These are phyloP conservation scores for Basidiobolus meristosporus DNA, from an alignment of 371 early-diverging fungal species.

Conservation along the genomic window DNA sequence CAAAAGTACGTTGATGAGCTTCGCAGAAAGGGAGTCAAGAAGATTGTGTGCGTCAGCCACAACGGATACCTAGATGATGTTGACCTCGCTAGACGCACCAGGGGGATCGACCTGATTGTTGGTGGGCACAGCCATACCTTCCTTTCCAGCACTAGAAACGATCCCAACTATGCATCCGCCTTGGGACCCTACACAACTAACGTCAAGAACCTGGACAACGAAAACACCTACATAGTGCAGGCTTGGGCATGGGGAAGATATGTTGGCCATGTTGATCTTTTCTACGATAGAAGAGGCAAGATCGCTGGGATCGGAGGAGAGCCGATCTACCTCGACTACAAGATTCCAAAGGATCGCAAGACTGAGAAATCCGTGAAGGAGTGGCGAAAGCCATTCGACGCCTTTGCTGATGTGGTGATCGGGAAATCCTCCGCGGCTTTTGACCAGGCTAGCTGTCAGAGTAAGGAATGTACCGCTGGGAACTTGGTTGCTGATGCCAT, in stretches of 20 bases:
- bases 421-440: constrained; percentile 15
- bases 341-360: constrained; percentile 16
- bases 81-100: constrained; percentile 25
- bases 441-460: constrained; percentile 13
- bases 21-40: constrained; percentile 28
- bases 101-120: constrained; percentile 34
- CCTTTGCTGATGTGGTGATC: constrained; percentile 15
- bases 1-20: constrained; percentile 34
- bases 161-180: constrained; percentile 1
- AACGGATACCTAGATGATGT: constrained; percentile 41
- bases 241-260: constrained; percentile 36
- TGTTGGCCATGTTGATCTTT: constrained; percentile 40
- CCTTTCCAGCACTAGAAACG: constrained; percentile 13
- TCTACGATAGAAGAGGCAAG: constrained; percentile 25
- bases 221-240: constrained; percentile 37
- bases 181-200: constrained; percentile 37
- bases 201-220: constrained; percentile 26
- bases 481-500: constrained; percentile 32
- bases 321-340: constrained; percentile 26
- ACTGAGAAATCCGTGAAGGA: constrained; percentile 12
- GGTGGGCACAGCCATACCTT: constrained; percentile 58
- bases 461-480: constrained; percentile 26
- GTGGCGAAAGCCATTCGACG: constrained; percentile 22
- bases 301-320: constrained; percentile 20
- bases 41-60: constrained; percentile 43